These are phyloP conservation scores for Mucor lusitanicus DNA, from an alignment of 371 early-diverging fungal genomes.

Conservation along the genomic window DNA sequence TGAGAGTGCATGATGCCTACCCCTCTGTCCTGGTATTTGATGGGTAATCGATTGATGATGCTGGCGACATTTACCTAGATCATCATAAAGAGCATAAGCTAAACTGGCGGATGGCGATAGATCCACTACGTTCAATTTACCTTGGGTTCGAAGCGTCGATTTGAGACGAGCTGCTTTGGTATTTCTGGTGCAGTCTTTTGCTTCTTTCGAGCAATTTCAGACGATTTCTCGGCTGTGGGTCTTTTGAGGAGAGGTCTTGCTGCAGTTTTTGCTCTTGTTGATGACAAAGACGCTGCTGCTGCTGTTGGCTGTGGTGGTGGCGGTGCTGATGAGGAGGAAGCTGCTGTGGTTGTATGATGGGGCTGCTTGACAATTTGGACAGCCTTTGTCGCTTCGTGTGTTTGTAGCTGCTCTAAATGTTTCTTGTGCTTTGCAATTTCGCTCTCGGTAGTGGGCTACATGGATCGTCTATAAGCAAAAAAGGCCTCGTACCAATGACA, in stretches of 20 bases:
- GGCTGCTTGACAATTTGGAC: neutral
- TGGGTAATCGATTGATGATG: conserved; percentile 22
- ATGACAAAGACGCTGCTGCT: neutral
- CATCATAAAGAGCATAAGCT: neutral
- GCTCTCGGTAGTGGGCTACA: neutral
- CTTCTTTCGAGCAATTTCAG: neutral
- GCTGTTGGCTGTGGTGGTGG: no score
- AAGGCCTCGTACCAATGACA: neutral
- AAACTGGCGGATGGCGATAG: no score
- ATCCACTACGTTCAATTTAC: neutral
- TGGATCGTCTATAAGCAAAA: neutral
- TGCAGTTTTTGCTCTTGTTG: neutral
- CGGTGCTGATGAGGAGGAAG: neutral
- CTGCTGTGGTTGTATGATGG: neutral
- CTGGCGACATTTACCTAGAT: conserved; percentile 23
- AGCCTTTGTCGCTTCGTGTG: neutral
- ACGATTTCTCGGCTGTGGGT: no score
- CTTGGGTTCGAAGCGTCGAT: conserved; percentile 6
- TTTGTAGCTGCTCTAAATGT: conserved; percentile 23
- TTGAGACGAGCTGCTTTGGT: neutral
- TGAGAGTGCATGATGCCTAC: neutral
- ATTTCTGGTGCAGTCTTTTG: neutral
- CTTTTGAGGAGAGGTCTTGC: neutral
- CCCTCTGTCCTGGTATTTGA: conserved; percentile 2
- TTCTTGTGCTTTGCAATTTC: conserved; percentile 11